These are phyloP conservation scores for Reutealis trisperma DNA, from an alignment of 345 rosid genomes.

Conservation along the genomic window DNA sequence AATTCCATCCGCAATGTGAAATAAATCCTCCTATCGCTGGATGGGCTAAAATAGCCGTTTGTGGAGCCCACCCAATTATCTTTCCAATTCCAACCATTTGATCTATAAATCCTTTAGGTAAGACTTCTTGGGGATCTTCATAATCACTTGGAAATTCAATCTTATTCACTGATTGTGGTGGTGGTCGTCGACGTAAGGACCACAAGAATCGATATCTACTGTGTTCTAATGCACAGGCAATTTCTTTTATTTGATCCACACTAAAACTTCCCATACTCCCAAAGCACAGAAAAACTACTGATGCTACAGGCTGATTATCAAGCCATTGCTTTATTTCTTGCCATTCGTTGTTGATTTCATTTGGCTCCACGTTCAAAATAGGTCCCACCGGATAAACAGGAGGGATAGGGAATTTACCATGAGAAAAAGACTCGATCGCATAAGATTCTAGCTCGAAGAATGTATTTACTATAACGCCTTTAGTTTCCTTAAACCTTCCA, in stretches of 20 bases:
- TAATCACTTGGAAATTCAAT: not conserved
- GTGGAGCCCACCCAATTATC: constrained; percentile 16
- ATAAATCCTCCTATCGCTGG: constrained; percentile 11
- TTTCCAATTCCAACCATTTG: not conserved
- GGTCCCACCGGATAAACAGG: not conserved
- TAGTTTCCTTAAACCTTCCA: not conserved
- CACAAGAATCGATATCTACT: not conserved
- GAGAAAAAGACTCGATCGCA: not conserved
- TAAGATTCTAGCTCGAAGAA: not conserved
- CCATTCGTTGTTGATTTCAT: not conserved
- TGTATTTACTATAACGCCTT: not conserved
- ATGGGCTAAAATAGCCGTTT: not conserved
- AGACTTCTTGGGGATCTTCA: not conserved
- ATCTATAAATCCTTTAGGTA: not conserved
- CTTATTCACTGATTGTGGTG: too few species aligned
- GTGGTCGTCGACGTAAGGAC: not conserved
- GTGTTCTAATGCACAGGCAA: not conserved
- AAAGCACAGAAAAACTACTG: not conserved
- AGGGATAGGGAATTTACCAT: not conserved
- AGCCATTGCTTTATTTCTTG: not conserved
- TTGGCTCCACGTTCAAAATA: not conserved
- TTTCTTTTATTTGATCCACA: not conserved
- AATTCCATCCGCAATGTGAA: constrained; percentile 21
- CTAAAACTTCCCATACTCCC: not conserved
- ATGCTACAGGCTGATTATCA: not conserved